A percentile compares a stretch with the other conserved stretches of the same genome.
Evolutionary conservation across 139 green algal genomes (phyloP).

Genomic region (Chlamydomonas sphaeroides): DNA sequence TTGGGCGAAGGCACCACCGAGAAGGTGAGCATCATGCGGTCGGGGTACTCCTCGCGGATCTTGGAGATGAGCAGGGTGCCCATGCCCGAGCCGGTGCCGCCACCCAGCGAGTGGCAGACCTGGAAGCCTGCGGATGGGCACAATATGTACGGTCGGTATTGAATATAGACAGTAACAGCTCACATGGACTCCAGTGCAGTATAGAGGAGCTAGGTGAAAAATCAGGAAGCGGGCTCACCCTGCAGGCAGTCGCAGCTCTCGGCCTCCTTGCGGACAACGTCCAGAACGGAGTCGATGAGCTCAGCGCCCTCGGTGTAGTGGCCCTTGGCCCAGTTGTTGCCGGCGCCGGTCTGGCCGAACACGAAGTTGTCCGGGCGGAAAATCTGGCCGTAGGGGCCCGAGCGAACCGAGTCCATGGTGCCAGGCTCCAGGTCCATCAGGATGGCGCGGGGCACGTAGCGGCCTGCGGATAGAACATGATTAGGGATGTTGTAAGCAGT

Average conservation of each 20-base stretch:
- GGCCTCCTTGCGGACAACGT: constrained; percentile 99
- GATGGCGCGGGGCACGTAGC: constrained; percentile 97
- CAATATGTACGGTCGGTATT: no score
- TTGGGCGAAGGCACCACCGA: constrained; percentile 99
- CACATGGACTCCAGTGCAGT: background rate
- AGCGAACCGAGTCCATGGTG: constrained; percentile 96
- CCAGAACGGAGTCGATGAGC: constrained; percentile 98
- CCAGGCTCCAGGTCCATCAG: constrained; percentile 99
- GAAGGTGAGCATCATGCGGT: constrained; percentile 99
- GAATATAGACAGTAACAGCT: no score
- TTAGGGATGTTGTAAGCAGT: no score
- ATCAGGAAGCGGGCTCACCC: constrained; percentile 66
- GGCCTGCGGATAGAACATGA: no score
- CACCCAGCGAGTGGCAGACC: constrained; percentile 94
- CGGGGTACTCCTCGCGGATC: constrained; percentile 98
- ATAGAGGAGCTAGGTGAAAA: background rate
- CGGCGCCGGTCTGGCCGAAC: constrained; percentile 96
- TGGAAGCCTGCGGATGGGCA: constrained; percentile 90
- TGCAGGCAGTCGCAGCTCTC: constrained; percentile 99
- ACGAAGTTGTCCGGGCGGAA: constrained; percentile 98
- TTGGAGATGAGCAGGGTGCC: constrained; percentile 98
- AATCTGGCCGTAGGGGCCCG: constrained; percentile 94
- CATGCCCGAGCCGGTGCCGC: constrained; percentile 97
- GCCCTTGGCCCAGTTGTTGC: constrained; percentile 99
- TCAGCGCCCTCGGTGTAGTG: constrained; percentile 99